phyloP scores from a whole-genome alignment of 1,139 yeast genomes.

The Geotrichum cucujoidarum region DNA sequence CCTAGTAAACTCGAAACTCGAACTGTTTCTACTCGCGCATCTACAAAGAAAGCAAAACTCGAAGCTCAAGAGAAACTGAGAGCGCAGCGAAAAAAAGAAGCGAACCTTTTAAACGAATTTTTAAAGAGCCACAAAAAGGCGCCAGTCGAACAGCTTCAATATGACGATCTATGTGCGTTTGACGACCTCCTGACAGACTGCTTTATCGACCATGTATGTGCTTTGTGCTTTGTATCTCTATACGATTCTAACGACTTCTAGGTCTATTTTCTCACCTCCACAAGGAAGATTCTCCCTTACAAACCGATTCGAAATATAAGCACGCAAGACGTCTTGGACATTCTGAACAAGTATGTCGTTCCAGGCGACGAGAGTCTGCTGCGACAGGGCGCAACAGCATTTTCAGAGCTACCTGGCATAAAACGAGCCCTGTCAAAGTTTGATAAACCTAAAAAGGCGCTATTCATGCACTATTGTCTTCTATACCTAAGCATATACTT shows the following conservation, averaged over 20 bases:
- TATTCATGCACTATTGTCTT: slow-evolving; percentile 39
- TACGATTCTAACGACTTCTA: background rate
- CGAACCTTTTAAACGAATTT: slow-evolving; percentile 2
- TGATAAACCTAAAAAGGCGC: slow-evolving; percentile 28
- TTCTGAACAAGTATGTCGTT: slow-evolving; percentile 26
- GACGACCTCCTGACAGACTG: slow-evolving; percentile 41
- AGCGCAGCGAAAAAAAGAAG: background rate
- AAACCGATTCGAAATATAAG: slow-evolving; percentile 29
- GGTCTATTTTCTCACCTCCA: slow-evolving; percentile 16
- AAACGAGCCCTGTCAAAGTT: slow-evolving; percentile 32
- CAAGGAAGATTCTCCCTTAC: slow-evolving; percentile 35
- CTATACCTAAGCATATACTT: slow-evolving; percentile 39
- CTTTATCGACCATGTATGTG: slow-evolving; percentile 34
- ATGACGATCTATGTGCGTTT: slow-evolving; percentile 51
- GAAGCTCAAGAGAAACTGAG: slow-evolving; percentile 18
- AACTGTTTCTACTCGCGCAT: background rate
- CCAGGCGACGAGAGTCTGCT: slow-evolving; percentile 20
- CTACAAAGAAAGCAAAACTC: slow-evolving; percentile 18
- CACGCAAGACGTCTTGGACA: slow-evolving; percentile 23
- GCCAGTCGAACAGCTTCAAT: slow-evolving; percentile 17
- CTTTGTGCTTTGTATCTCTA: background rate
- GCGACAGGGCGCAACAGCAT: slow-evolving; percentile 28
- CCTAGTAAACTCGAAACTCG: too few species aligned
- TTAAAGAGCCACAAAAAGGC: background rate
- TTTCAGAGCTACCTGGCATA: slow-evolving; percentile 33